Conservation (phyloP, 225 moss, liverwort and hornwort species). For the Climacium dendroides region DNA sequence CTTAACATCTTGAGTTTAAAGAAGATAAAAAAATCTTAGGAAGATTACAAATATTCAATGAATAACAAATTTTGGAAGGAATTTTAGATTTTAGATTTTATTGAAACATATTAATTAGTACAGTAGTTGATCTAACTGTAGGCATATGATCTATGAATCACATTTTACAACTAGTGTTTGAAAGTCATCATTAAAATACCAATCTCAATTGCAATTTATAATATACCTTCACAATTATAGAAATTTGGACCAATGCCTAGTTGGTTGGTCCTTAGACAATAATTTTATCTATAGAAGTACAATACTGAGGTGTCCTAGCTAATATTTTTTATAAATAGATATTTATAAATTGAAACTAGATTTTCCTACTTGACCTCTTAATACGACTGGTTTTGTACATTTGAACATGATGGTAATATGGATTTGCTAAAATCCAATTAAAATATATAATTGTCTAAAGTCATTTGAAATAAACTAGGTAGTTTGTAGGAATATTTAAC, state of each 20-base stretch:
- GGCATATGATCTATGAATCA: neutral
- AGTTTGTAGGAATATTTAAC: neutral
- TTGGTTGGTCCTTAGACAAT: fast-evolving
- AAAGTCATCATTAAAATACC: neutral
- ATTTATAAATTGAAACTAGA: neutral
- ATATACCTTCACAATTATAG: neutral
- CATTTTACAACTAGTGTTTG: neutral
- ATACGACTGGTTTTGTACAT: neutral
- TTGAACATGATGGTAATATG: too few species aligned
- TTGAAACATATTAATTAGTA: neutral
- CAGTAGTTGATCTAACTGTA: neutral
- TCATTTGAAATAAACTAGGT: neutral
- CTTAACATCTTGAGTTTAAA: neutral
- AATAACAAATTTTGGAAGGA: too few species aligned
- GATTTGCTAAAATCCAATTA: neutral
- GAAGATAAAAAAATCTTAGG: too few species aligned
- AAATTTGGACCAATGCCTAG: fast-evolving
- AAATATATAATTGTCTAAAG: neutral
- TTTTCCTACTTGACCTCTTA: neutral
- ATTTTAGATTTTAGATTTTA: neutral
- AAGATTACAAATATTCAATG: neutral
- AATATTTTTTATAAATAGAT: neutral
- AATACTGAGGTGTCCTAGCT: neutral
- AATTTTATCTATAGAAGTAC: neutral
- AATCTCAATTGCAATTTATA: too few species aligned